Base-by-base conservation (phyloP, 192 early-diverging fungal species). In the Kickxella alabastrina region DNA sequence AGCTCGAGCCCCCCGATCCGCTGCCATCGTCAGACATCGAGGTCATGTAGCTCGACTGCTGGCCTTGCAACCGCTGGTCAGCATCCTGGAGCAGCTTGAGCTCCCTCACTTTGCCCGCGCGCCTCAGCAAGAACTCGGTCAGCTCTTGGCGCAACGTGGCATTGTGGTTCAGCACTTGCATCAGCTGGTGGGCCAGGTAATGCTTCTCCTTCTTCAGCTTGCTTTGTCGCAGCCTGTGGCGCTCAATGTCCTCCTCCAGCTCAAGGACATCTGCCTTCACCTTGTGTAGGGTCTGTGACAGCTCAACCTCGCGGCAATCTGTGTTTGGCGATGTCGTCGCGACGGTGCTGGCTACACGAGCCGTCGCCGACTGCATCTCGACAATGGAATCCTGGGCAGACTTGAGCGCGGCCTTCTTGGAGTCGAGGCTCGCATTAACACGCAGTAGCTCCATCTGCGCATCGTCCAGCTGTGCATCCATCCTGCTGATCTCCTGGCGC, bases 201-300 rank as follows among this genome's bases (percentile, higher is more conserved):
- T 65, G 47, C 57, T 69, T 49, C 49, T 69, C 66, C 52, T 56
- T 64, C 27, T 60, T 39, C 13, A 68, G 37, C 44, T 47, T 45
- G 0, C 25, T 35, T 31, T 34, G 60, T 4, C 72, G 59, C 41
- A 56, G 34, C 35, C 15, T 34, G 19, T 43, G 25, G 24, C 59
- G 26, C 9, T 14, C 41, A 12, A 64, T 37, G 28, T 43, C 54
- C 4, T 19, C 27, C 53, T 75, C 54, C 10, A 62, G 41, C 21
- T 36, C 54, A 3, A 24, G 19, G 13, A 58, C 27, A 9, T 52
- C 61, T 8, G 36, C 31, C 32, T 40, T 29, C n/a, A 54, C 18
- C 15, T 29, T 36, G 5, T 52, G 31, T 12, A 45, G 27, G 3
- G 44, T 19, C 12, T 51, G 47, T 31, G 14, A 28, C 21, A 60